Evolutionary conservation across 495 filamentous ascomycete species (phyloP), one percentile per base, ranked within the genome.

Genomic region (Penicillium mononematosum): DNA sequence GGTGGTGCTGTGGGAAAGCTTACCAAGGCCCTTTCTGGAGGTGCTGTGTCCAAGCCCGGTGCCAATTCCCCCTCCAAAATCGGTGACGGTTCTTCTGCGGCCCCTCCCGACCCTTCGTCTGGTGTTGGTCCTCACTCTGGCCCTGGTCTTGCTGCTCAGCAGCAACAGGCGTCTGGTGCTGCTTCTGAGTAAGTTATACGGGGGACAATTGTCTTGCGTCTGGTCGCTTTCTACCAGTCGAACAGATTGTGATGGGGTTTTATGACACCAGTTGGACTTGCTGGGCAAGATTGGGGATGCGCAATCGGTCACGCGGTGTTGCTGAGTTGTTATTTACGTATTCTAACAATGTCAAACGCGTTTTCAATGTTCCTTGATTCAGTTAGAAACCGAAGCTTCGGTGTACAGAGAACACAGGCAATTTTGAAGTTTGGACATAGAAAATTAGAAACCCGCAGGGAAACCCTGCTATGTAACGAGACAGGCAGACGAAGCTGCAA

Each of bases 1-100:
- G 48, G 55, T 19, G 64, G 66, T 56, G 52, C 54, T 22, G 24
- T 69, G 16, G 57, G 57, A 9, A 64, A 67, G 39, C 10, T 69
- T 0, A 42, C 27, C 38, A 42, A 64, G n/a, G 5, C 36, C 5
- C 52, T 69, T n/a, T 61, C 60, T 36, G 43, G 27, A 52, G 43
- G 22, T 34, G 27, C 62, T 8, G 2, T 1, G 50, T 3, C 36
- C 0, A 27, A 46, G 32, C 32, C 32, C 2, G 43, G 32, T 16
- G 4, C n/a, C 4, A 46, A 24, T 16, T 19, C 20, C 14, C 43
- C 44, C 8, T 11, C 19, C 14, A 12, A 36, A 5, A 22, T 46
- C 2, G 32, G 53, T 29, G 53, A 46, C 46, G 36, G 36, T 19
- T 34, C 45, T n/a, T 4, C 5, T 39, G 31, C 41, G n/a, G 56